Evolutionary conservation across 192 early-diverging fungal genomes (phyloP), one percentile per base, ranked within the genome.

Genomic region (Coemansia sp.): DNA sequence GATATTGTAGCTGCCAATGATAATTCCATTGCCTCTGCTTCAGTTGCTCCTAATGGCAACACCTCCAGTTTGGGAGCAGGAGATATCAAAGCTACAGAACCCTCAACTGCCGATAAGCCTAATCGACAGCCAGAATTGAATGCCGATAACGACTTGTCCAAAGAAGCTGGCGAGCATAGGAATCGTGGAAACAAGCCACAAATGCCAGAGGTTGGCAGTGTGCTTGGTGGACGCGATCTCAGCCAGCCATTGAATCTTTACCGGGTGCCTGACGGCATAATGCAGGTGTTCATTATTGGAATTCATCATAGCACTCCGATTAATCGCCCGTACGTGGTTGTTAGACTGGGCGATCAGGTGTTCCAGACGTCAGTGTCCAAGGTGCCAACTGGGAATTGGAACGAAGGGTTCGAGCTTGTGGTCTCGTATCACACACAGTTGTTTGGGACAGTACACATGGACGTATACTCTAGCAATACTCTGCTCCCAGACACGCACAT

Each of bases 361-460:
- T 86, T 79, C 66, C 88, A 88, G 64, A 87, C 89, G 0, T 87
- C 88, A 3, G 84, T 83, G 11, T 84, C 87, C 19, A 84, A 86
- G 51, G 57, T 62, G 14, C 42, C 84, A 14, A 81, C 84, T 5
- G 88, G 88, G 19, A 80, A 81, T 54, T 90, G 90, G 90, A 88
- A 87, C 69, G 90, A 90, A 63, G 85, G 86, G 0, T 92, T 92
- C 65, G 87, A 89, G 66, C 83, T 92, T 20, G 58, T 80, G 0
- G 86, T 92, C 5, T 86, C 85, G 7, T 90, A 86, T 62, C 90
- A 92, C 61, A 86, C 83, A 53, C 90, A 92, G 75, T 83, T 92
- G 5, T 92, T 92, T 73, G 89, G 88, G 24, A 88, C 89, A 19
- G 67, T 80, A 42, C 85, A 89, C 66, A 72, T 92, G 51, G 90